These are phyloP conservation scores for Zasmidium cellare DNA, from an alignment of 2,329 filamentous ascomycete genomes.

Conservation along the genomic window DNA sequence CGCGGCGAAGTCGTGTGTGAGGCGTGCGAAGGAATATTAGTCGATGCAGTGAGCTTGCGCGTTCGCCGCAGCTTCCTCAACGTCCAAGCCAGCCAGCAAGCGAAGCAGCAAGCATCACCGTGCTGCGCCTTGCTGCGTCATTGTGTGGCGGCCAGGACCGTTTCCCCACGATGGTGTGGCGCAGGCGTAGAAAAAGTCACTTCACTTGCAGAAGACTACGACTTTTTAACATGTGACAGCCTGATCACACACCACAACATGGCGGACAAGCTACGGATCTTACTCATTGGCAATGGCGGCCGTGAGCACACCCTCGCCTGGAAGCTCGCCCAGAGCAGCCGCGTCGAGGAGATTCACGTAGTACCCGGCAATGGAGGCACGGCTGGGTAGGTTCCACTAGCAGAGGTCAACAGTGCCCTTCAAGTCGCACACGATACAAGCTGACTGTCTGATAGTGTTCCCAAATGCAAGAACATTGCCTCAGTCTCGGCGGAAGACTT, in stretches of 20 bases:
- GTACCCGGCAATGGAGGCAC: constrained; percentile 86
- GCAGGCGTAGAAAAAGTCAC: not conserved
- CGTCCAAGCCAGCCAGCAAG: too few species aligned
- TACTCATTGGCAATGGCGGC: constrained; percentile 90
- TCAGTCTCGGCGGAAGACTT: constrained; percentile 75
- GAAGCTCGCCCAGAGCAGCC: constrained; percentile 83
- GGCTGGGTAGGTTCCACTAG: constrained; percentile 42
- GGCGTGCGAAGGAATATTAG: not conserved
- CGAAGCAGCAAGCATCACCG: not conserved
- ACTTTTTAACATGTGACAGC: not conserved
- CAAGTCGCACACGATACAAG: not conserved
- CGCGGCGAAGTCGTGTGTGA: not conserved
- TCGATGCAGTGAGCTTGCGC: not conserved
- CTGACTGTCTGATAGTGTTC: constrained; percentile 26
- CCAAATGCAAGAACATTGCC: constrained; percentile 59
- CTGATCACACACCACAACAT: not conserved
- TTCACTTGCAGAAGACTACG: not conserved
- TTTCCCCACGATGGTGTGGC: not conserved
- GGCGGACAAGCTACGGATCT: constrained; percentile 58
- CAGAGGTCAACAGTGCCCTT: constrained; percentile 4
- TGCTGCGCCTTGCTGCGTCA: not conserved
- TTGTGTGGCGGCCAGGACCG: not conserved
- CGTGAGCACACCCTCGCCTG: constrained; percentile 93
- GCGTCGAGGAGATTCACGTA: constrained; percentile 71
- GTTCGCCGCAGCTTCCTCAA: not conserved